A percentile compares a stretch with the other conserved stretches of the same genome.
Conservation (phyloP, 176 grass and related monocot species). For the Carex parvula region DNA sequence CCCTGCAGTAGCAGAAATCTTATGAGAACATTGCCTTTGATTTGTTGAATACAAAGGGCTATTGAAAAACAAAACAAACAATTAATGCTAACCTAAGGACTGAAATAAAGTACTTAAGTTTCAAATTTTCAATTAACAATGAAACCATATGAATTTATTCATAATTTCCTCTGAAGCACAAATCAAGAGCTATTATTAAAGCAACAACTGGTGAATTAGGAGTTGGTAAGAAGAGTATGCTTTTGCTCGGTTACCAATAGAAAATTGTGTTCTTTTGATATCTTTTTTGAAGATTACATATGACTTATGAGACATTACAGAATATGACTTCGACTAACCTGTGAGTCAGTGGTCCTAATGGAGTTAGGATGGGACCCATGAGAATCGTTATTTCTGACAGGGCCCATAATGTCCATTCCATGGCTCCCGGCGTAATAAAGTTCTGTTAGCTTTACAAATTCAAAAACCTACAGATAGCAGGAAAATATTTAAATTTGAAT, state of each 20-base stretch:
- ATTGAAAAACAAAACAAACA: neutral
- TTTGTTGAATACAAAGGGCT: neutral
- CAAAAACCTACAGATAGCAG: slow-evolving; percentile 57
- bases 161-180: neutral
- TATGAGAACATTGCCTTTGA: neutral
- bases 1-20: slow-evolving; percentile 30
- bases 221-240: neutral
- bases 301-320: neutral
- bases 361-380: slow-evolving; percentile 44
- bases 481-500: neutral
- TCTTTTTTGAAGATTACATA: neutral
- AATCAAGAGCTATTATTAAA: neutral
- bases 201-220: neutral
- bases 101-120: neutral
- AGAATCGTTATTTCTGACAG: slow-evolving; percentile 42
- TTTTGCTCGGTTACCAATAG: neutral
- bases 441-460: slow-evolving; percentile 88
- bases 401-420: slow-evolving; percentile 97
- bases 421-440: slow-evolving; percentile 89
- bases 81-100: neutral
- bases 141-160: neutral
- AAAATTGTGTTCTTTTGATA: neutral
- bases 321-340: slow-evolving; percentile 39
- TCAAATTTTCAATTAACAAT: neutral
- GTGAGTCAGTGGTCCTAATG: slow-evolving; percentile 49